A percentile compares a stretch with the other conserved stretches of the same genome.
Evolutionary conservation across 2,329 filamentous ascomycete species (phyloP).

Genomic region (Rhexocercosporidium sp.): DNA sequence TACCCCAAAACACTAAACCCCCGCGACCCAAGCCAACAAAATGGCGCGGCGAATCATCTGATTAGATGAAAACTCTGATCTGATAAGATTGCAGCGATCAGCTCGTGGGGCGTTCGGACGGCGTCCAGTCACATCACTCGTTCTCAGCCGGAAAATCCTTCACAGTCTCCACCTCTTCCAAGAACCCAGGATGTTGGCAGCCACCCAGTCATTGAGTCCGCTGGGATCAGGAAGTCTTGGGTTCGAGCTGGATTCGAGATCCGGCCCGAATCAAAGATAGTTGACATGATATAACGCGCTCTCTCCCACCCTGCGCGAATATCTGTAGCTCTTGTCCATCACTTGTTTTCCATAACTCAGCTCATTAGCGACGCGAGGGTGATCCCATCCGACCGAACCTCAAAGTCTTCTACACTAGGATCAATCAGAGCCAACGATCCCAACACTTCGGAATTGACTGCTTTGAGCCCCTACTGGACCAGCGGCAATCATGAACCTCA

Average conservation of each 20-base stretch:
- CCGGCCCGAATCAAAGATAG: neutral
- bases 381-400: too few relatives aligned
- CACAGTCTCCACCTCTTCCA: neutral
- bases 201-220: neutral
- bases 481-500: neutral
- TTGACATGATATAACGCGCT: neutral
- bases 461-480: neutral
- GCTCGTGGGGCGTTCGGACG: neutral
- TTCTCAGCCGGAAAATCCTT: neutral
- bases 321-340: neutral
- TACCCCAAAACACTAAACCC: neutral
- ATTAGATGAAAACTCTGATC: constrained; percentile 13
- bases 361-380: neutral
- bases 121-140: neutral
- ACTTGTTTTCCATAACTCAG: neutral
- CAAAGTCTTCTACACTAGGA: too few relatives aligned
- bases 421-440: neutral
- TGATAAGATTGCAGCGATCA: constrained; percentile 15
- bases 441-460: neutral
- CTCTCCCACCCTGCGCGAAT: neutral
- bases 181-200: neutral
- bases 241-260: neutral
- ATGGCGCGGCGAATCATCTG: constrained; percentile 8
- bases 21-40: neutral
- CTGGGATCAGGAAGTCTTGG: constrained; percentile 3